These are phyloP conservation scores for Aspergillus homomorphus DNA, from an alignment of 495 filamentous ascomycete genomes.

Conservation along the genomic window DNA sequence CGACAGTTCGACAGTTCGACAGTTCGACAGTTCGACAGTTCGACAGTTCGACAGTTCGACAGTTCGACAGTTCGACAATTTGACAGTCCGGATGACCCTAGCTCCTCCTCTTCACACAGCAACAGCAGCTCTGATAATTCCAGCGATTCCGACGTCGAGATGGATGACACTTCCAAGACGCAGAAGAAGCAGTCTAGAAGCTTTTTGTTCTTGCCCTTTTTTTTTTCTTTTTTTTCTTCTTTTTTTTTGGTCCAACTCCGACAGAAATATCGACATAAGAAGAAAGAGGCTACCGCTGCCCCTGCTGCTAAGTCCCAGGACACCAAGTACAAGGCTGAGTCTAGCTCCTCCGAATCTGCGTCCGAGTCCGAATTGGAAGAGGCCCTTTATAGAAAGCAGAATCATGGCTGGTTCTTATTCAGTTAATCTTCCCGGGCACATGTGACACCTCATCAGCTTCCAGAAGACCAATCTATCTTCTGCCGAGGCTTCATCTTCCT, in stretches of 20 bases:
- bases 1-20: too few species aligned
- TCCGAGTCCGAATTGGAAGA: constrained; percentile 45
- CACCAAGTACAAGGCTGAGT: constrained; percentile 64
- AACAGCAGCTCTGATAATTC: constrained; percentile 31
- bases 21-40: too few species aligned
- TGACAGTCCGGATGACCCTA: constrained; percentile 24
- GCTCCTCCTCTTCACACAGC: constrained; percentile 29
- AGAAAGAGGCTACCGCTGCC: constrained; percentile 34
- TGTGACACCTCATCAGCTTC: too few species aligned
- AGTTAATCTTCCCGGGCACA: too few species aligned
- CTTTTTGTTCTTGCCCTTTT: constrained; percentile 35
- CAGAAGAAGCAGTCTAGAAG: constrained; percentile 24
- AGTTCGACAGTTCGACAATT: too few species aligned
- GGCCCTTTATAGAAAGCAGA: too few species aligned
- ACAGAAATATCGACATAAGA: constrained; percentile 61
- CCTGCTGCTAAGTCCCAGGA: constrained; percentile 37
- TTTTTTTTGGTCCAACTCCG: constrained; percentile 48
- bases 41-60: too few species aligned
- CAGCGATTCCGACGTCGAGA: constrained; percentile 54
- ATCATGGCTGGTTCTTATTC: too few species aligned
- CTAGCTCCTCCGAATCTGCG: constrained; percentile 45
- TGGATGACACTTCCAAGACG: constrained; percentile 50
- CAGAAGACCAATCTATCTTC: constrained; percentile 38
- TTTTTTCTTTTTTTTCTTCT: too few species aligned
- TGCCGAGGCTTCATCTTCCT: constrained; percentile 16